Percentiles rank a stretch among this genome's conserved stretches.
Evolutionary conservation across 371 early-diverging fungal genomes (phyloP).

Genomic region (Rhizopus sp.): DNA sequence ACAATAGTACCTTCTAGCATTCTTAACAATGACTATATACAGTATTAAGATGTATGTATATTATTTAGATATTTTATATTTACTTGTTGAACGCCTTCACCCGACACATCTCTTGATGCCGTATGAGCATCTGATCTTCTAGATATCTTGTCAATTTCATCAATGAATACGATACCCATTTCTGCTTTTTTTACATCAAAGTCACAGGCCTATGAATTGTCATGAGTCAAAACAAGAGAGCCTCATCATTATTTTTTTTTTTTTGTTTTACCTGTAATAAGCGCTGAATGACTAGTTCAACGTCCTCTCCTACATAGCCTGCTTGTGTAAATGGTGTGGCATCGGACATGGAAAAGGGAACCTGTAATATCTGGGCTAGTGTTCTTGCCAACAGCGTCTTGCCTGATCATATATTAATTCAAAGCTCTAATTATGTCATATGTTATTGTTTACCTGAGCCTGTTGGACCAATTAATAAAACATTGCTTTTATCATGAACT

Average conservation of each 20-base stretch:
- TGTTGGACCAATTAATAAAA: conserved; percentile 84
- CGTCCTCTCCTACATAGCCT: conserved; percentile 95
- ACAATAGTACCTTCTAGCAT: conserved; percentile 92
- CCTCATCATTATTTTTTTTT: too few relatives aligned
- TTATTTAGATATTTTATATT: background rate
- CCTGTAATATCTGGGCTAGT: conserved; percentile 81
- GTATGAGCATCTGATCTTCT: conserved; percentile 75
- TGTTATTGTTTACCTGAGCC: conserved; percentile 54
- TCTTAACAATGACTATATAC: conserved; percentile 62
- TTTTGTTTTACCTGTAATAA: conserved; percentile 66
- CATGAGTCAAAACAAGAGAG: background rate
- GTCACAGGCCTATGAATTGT: conserved; percentile 64
- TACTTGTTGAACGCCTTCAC: conserved; percentile 92
- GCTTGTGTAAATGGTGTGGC: conserved; percentile 93
- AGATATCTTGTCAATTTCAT: conserved; percentile 92
- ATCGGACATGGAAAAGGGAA: conserved; percentile 92
- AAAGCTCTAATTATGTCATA: background rate
- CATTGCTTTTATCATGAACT: conserved; percentile 87
- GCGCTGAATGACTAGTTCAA: conserved; percentile 84
- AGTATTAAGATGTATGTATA: conserved; percentile 2
- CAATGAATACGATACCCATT: conserved; percentile 91
- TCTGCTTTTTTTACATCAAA: conserved; percentile 87
- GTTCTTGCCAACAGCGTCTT: conserved; percentile 88
- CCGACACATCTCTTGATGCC: conserved; percentile 87
- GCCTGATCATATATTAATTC: conserved; percentile 24